These are phyloP conservation scores for Sclerospora graminicola DNA, from an alignment of 352 stramenopile species.

Conservation along the genomic window DNA sequence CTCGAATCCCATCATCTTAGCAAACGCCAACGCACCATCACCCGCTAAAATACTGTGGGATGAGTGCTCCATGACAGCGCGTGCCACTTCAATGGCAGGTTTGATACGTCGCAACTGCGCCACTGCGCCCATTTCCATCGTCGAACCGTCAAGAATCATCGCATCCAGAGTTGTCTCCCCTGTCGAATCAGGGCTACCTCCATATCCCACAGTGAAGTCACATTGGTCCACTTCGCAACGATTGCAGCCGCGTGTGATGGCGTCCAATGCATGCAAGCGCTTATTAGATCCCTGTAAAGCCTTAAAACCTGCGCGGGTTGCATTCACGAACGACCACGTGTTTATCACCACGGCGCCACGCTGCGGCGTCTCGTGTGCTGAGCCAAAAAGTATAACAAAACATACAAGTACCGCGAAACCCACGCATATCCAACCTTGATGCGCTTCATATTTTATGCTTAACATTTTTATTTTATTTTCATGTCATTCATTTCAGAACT, in stretches of 20 bases:
- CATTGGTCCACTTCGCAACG: constrained; percentile 80
- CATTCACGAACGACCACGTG: constrained; percentile 74
- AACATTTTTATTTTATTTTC: no score
- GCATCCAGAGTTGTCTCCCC: constrained; percentile 86
- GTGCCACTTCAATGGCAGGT: constrained; percentile 70
- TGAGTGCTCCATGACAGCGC: constrained; percentile 84
- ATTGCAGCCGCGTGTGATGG: constrained; percentile 60
- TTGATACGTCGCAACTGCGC: constrained; percentile 75
- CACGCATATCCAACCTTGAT: constrained; percentile 24
- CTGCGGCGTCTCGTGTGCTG: constrained; percentile 16
- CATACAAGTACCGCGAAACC: constrained; percentile 20
- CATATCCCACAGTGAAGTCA: constrained; percentile 84
- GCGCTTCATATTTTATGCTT: constrained; percentile 6
- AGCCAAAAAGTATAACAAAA: constrained; percentile 22
- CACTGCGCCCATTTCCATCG: constrained; percentile 80
- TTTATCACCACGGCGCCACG: constrained; percentile 59
- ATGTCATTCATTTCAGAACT: no score
- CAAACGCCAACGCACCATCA: constrained; percentile 78
- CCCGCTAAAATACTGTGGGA: constrained; percentile 81
- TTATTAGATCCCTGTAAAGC: constrained; percentile 15
- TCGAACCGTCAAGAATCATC: constrained; percentile 85
- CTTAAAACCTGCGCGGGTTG: constrained; percentile 54
- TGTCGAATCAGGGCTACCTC: constrained; percentile 75
- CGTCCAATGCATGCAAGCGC: constrained; percentile 33
- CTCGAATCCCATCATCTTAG: constrained; percentile 87